Base-by-base conservation (phyloP, 345 rosid genomes). In the Brassica incana region DNA sequence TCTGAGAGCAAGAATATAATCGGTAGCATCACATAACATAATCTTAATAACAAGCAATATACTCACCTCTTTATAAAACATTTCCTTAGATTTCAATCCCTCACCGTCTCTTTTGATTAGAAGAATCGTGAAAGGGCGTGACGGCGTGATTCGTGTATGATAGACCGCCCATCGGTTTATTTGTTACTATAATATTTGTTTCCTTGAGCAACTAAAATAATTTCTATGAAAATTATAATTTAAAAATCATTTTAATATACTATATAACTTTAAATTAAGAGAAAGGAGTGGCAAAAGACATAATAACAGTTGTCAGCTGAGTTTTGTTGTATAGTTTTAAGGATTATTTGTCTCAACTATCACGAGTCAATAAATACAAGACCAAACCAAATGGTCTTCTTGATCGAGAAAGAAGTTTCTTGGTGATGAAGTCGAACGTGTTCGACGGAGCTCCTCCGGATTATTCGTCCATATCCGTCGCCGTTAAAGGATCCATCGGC, bases 401-500 rank as follows among this genome's bases (percentile, higher is more conserved):
- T 52, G 29, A 32, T 14, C 40, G 45, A 50, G 6, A 54, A 23
- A 9, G 8, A 56, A 36, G 23, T 60, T 73, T 79, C 69, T 43
- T 71, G 70, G 80, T 80, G 63, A 61, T 76, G 77, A 81, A 71
- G 80, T 33, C 74, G n/a, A 72, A 68, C 74, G 73, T 73, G 45
- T 50, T 72, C 75, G 73, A 67, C 45, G 69, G 65, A 74, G 68
- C 83, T 74, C 73, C 78, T 52, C 8, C 58, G 67, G 5, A 75
- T 14, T 83, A 84, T 83, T 77, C 82, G 12, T 61, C 79, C 0
- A 76, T 88, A 15, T 86, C 88, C 3, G 85, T 92, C 60, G 93
- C 97, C 38, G 91, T 94, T 18, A 92, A 88, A 73, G 91, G 90
- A 50, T 83, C 85, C 7, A 65, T 61, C 3, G 85, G 86, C 25